Conservation (phyloP, 768 basidiomycete genomes). For the Lentinula sp. region DNA sequence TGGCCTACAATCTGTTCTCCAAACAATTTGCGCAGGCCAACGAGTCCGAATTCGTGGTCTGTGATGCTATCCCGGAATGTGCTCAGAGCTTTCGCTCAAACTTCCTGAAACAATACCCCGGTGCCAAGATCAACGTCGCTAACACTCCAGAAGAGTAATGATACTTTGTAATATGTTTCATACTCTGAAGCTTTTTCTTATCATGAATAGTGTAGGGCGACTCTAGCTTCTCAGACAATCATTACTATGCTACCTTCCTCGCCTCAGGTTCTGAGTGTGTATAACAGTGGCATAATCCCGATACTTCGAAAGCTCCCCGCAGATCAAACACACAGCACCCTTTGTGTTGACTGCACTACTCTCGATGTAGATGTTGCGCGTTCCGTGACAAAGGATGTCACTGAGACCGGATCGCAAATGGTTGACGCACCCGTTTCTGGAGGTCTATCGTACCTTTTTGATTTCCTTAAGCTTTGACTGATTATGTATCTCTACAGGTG, state of each 20-base stretch:
- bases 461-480: neutral
- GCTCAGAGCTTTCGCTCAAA: constrained; percentile 49
- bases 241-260: constrained; percentile 93
- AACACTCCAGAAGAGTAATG: constrained; percentile 65
- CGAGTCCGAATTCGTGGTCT: constrained; percentile 67
- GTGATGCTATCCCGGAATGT: constrained; percentile 63
- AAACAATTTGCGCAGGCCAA: constrained; percentile 51
- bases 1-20: constrained; percentile 80
- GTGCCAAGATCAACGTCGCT: constrained; percentile 52
- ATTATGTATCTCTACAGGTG: constrained; percentile 38
- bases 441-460: constrained; percentile 35
- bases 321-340: constrained; percentile 31
- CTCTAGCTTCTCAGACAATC: constrained; percentile 56
- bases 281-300: constrained; percentile 62
- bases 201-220: constrained; percentile 40
- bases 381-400: constrained; percentile 51
- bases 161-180: neutral
- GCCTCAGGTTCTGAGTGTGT: constrained; percentile 79
- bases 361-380: constrained; percentile 75
- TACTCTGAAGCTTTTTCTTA: neutral
- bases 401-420: constrained; percentile 58
- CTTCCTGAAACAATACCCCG: constrained; percentile 54
- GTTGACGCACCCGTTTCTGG: constrained; percentile 95
- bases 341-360: constrained; percentile 90
- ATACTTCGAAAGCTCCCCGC: constrained; percentile 46